A percentile compares a stretch with the other conserved stretches of the same genome.
phyloP scores from a whole-genome alignment of 495 filamentous ascomycete genomes.

The Bathelium albidoporum region DNA sequence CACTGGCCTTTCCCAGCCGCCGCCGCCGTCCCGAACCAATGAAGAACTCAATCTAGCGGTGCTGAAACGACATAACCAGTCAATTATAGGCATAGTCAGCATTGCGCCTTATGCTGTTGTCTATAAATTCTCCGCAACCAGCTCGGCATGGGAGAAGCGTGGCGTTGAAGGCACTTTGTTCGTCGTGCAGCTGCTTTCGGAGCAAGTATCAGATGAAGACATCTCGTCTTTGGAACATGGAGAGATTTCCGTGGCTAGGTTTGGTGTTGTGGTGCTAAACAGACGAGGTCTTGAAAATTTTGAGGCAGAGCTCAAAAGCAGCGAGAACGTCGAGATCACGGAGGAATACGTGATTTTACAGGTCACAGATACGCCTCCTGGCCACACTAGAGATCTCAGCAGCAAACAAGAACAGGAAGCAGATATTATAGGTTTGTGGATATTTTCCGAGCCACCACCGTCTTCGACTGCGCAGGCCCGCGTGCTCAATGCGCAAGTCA shows the following conservation, averaged over 20 bases:
- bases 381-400: conserved; percentile 12
- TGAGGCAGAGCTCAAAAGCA: conserved; percentile 38
- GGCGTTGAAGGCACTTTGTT: conserved; percentile 75
- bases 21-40: conserved; percentile 51
- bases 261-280: conserved; percentile 52
- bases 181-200: conserved; percentile 49
- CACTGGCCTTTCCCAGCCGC: conserved; percentile 21
- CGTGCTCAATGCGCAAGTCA: conserved; percentile 40
- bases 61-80: conserved; percentile 61
- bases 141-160: conserved; percentile 63
- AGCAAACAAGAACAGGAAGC: conserved; percentile 14
- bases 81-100: conserved; percentile 54
- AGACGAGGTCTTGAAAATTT: conserved; percentile 53
- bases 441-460: conserved; percentile 47
- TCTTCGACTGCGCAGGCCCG: conserved; percentile 45
- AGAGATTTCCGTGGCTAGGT: conserved; percentile 25
- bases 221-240: background rate
- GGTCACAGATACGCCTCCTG: conserved; percentile 22
- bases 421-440: conserved; percentile 52
- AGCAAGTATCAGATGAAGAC: background rate
- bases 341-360: conserved; percentile 53
- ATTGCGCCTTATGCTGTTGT: conserved; percentile 71
- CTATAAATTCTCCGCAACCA: conserved; percentile 57
- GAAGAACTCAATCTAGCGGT: conserved; percentile 74
- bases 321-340: conserved; percentile 48